These are phyloP conservation scores for Yarrowia osloensis DNA, from an alignment of 805 yeast genomes.

Conservation along the genomic window DNA sequence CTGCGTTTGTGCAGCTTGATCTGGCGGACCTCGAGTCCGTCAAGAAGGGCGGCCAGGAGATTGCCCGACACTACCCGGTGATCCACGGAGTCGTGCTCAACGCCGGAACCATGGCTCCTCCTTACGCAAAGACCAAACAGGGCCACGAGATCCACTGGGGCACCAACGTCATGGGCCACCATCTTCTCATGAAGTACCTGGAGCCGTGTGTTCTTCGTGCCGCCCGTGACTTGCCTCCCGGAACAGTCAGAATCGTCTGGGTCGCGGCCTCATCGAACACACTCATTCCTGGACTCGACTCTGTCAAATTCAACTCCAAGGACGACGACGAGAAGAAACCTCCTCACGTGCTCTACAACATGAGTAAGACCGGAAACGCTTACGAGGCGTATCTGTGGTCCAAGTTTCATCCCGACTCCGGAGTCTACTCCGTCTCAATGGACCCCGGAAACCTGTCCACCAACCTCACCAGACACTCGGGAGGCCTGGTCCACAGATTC, in stretches of 20 bases:
- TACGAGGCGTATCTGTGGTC: slow-evolving; percentile 46
- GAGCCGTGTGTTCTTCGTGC: slow-evolving; percentile 47
- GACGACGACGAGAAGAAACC: slow-evolving; percentile 35
- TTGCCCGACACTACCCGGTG: background rate
- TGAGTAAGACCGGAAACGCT: slow-evolving; percentile 49
- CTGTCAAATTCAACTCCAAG: slow-evolving; percentile 44
- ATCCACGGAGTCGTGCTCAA: slow-evolving; percentile 44
- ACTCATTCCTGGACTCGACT: slow-evolving; percentile 39
- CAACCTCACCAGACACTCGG: slow-evolving; percentile 42
- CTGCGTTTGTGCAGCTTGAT: background rate
- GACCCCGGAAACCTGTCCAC: slow-evolving; percentile 49
- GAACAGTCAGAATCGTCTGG: slow-evolving; percentile 50
- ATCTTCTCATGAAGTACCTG: slow-evolving; percentile 47
- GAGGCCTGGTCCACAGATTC: slow-evolving; percentile 2
- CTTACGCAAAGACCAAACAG: slow-evolving; percentile 46
- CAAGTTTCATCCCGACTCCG: slow-evolving; percentile 41
- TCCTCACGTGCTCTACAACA: slow-evolving; percentile 43
- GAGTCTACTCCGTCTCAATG: slow-evolving; percentile 43
- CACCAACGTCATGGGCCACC: slow-evolving; percentile 51
- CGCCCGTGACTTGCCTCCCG: slow-evolving; percentile 38
- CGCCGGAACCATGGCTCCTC: slow-evolving; percentile 51
- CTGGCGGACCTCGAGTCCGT: background rate
- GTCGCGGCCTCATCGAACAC: slow-evolving; percentile 47
- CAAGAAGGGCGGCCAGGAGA: background rate
- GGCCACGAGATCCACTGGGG: slow-evolving; percentile 53